phyloP scores from a whole-genome alignment of 208 protist genomes.

The Trypanosomatidae sp. region DNA sequence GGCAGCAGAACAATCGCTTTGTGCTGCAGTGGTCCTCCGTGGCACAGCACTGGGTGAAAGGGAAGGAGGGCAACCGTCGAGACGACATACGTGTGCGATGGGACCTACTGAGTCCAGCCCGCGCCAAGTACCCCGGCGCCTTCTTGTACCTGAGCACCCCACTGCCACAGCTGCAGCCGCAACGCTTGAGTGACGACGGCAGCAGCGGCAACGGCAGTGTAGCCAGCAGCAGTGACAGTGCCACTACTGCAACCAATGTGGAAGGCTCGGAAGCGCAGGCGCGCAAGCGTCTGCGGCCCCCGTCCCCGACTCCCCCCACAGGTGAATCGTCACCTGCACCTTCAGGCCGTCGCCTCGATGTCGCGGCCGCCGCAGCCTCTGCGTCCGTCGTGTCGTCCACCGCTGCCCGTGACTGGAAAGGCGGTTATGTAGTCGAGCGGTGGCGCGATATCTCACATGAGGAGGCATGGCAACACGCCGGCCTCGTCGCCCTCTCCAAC shows the following conservation, averaged over 20 bases:
- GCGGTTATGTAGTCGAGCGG: constrained; percentile 56
- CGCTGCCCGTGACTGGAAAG: constrained; percentile 22
- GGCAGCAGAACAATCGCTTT: constrained; percentile 68
- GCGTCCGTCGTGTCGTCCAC: background rate
- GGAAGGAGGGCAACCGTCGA: constrained; percentile 50
- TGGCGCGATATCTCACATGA: constrained; percentile 49
- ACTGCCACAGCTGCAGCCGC: constrained; percentile 48
- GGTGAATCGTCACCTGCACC: background rate
- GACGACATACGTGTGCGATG: constrained; percentile 82
- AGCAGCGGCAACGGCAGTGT: background rate
- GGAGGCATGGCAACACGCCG: constrained; percentile 39
- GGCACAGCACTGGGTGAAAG: constrained; percentile 78
- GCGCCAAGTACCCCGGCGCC: constrained; percentile 47
- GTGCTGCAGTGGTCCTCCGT: constrained; percentile 70
- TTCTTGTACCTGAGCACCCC: constrained; percentile 48
- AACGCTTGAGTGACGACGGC: constrained; percentile 14
- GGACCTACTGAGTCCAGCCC: constrained; percentile 65
- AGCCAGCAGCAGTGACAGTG: background rate
- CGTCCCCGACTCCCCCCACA: constrained; percentile 4
- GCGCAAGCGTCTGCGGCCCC: constrained; percentile 12
- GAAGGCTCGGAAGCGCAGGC: background rate
- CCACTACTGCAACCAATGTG: background rate
- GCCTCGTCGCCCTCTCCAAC: constrained; percentile 36
- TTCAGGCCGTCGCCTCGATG: background rate
- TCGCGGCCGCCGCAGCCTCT: background rate